These are phyloP conservation scores for Pseudisothecium myosuroides DNA, from an alignment of 225 moss, liverwort and hornwort genomes.

Conservation along the genomic window DNA sequence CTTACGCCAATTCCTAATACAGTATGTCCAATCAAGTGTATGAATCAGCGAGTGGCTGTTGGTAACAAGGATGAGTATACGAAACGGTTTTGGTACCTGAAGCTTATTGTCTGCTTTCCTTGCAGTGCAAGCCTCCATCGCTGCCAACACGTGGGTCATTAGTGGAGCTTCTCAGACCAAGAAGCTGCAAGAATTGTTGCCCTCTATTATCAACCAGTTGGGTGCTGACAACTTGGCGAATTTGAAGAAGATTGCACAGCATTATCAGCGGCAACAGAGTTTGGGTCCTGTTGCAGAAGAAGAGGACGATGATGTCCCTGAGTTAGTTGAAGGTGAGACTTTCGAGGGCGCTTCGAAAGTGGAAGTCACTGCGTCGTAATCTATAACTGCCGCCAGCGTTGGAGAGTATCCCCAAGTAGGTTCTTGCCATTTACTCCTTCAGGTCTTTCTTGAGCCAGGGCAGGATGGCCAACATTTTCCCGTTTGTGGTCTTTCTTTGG, in stretches of 20 bases:
- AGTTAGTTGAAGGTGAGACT: constrained; percentile 17
- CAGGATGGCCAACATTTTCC: neutral
- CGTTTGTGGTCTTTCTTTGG: neutral
- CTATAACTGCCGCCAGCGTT: neutral
- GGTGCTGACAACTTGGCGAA: constrained; percentile 13
- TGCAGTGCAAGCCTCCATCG: neutral
- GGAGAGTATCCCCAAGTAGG: neutral
- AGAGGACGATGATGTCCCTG: constrained; percentile 7
- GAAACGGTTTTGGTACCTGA: neutral
- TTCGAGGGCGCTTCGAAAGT: neutral
- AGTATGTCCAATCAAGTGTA: neutral
- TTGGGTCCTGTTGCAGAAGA: neutral
- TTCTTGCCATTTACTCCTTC: neutral
- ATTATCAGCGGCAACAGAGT: constrained; percentile 5
- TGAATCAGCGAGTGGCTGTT: neutral
- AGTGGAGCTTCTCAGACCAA: neutral
- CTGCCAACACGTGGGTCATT: neutral
- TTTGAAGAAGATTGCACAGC: constrained; percentile 10
- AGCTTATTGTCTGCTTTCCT: neutral
- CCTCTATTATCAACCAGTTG: neutral
- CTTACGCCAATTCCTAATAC: neutral
- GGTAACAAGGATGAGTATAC: neutral
- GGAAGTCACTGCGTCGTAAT: neutral
- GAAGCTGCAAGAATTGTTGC: neutral
- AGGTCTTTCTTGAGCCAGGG: neutral